Conservation (phyloP, 257 asterid species). For the Salvia splendens region DNA sequence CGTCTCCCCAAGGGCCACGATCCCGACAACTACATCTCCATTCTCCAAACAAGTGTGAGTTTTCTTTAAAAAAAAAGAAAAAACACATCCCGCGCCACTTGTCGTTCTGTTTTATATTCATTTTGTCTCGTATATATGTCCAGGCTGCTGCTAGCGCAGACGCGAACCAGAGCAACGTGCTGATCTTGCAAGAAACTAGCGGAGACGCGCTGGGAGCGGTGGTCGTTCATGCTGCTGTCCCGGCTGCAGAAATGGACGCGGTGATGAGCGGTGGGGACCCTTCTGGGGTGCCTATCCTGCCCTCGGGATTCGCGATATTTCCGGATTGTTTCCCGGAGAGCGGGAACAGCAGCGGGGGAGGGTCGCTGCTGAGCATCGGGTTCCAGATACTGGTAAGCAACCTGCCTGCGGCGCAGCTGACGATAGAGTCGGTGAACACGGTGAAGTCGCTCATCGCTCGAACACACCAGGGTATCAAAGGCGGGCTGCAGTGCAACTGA, state of each 20-base stretch:
- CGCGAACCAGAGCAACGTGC: slow-evolving; percentile 41
- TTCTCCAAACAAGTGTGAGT: slow-evolving; percentile 62
- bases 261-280: slow-evolving; percentile 76
- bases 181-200: slow-evolving; percentile 73
- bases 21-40: slow-evolving; percentile 55
- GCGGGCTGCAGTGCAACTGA: slow-evolving; percentile 49
- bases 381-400: slow-evolving; percentile 65
- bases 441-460: slow-evolving; percentile 63
- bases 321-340: slow-evolving; percentile 50
- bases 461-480: slow-evolving; percentile 58
- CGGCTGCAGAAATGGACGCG: slow-evolving; percentile 45
- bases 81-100: no score
- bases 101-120: background rate
- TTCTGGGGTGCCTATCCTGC: slow-evolving; percentile 54
- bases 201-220: slow-evolving; percentile 63
- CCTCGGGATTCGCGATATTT: slow-evolving; percentile 73
- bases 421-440: slow-evolving; percentile 63
- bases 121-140: background rate
- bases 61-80: no score
- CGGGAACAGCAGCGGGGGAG: slow-evolving; percentile 21
- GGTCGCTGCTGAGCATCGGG: slow-evolving; percentile 65
- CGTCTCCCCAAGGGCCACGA: slow-evolving; percentile 67
- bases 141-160: slow-evolving; percentile 38
- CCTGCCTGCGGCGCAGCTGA: slow-evolving; percentile 57
- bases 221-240: slow-evolving; percentile 64